Base-by-base conservation (phyloP, 2,329 filamentous ascomycete genomes). In the Seiridium cupressi region DNA sequence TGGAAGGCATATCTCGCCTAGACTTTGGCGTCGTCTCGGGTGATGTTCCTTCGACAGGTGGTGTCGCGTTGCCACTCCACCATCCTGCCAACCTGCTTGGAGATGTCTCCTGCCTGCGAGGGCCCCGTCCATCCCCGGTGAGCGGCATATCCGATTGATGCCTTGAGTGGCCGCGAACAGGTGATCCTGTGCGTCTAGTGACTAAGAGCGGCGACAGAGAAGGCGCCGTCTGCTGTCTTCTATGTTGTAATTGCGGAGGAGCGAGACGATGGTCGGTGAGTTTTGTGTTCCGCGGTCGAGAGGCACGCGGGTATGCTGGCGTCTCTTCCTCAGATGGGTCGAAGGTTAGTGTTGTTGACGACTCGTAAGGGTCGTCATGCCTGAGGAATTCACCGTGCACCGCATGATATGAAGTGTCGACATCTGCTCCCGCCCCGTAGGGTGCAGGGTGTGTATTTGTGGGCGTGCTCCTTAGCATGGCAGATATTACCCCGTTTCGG, bases 91-190 rank as follows among this genome's bases (percentile, higher is more conserved):
- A 62, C 11, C 71, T 65, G 6, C 61, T 68, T 26, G 70, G 68
- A 32, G 71, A 69, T 48, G 66, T 66, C 8, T 71, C 69, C 51
- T 55, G 60, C 26, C 67, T 65, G 60, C 66, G 71, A 32, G 64
- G 61, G 32, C 62, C 64, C 58, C 72, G 75, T 55, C 69, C 70
- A 62, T 80, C 78, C 58, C 78, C 78, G 55, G 78, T 80, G 53
- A 76, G 68, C 26, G 76, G 70, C 77, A 80, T 80, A 49, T 72
- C 74, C 67, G 68, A 68, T 11, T 60, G 60, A 35, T 59, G 66
- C 53, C 65, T 65, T 7, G 32, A 47, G 42, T 62, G 62, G 36
- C 54, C 44, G 26, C 57, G 51, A 11, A 42, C 44, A 26, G 60
- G 58, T 26, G 60, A 49, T 48, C 44, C 34, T 53, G 53, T 11